Conservation (phyloP, 2,329 filamentous ascomycete species). For the Metarhizium anisopliae region DNA sequence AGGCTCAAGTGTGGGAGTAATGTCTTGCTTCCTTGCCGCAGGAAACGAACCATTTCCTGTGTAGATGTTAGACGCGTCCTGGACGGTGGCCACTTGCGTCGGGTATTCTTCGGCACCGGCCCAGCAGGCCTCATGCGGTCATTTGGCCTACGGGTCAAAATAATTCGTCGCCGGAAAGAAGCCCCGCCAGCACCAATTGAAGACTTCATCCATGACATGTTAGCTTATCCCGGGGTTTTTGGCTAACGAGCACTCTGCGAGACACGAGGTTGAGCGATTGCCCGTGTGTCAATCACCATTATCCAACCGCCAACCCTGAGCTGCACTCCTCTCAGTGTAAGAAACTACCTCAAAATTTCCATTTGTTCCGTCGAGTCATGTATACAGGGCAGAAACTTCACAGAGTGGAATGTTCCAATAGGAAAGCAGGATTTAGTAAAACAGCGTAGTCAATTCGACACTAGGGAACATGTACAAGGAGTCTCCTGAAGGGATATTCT, state of each 20-base stretch:
- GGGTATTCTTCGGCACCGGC: conserved; percentile 3
- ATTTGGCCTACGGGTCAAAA: no score
- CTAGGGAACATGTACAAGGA: conserved; percentile 24
- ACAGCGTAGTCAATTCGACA: conserved; percentile 17
- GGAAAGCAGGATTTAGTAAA: background rate
- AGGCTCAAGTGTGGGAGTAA: background rate
- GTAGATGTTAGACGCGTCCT: background rate
- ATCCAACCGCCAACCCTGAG: background rate
- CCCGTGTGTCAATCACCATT: background rate
- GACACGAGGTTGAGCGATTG: no score
- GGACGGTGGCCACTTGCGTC: background rate
- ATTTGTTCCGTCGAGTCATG: background rate
- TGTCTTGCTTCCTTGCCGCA: background rate
- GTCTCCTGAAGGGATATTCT: conserved; percentile 19
- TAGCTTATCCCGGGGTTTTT: background rate
- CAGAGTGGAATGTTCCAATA: background rate
- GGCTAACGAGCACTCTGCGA: background rate
- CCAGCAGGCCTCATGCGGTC: background rate
- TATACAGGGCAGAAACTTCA: background rate
- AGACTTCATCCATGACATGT: no score
- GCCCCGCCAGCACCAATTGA: no score
- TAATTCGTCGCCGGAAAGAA: no score
- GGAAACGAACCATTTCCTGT: no score
- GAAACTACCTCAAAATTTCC: background rate
- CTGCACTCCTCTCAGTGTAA: background rate